Evolutionary conservation across 495 filamentous ascomycete genomes (phyloP).

Genomic region (Hypoxylon perforatum): DNA sequence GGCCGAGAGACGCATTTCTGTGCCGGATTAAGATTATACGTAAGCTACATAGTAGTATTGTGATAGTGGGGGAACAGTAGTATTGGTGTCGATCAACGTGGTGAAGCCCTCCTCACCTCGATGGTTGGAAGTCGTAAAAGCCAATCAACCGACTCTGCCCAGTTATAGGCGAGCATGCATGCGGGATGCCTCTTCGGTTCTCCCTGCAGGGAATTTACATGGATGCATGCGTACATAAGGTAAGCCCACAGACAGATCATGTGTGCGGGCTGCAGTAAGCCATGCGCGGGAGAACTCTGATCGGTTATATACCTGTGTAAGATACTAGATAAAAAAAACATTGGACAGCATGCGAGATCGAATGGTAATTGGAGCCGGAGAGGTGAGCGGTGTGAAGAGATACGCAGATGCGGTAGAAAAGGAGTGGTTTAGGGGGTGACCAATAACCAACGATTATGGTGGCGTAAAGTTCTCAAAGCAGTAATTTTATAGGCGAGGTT

Average conservation of each 20-base stretch:
- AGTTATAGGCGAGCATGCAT: constrained; percentile 11
- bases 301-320: background rate
- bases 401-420: background rate
- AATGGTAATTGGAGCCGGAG: constrained; percentile 16
- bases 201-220: constrained; percentile 5
- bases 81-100: constrained; percentile 33
- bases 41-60: constrained; percentile 21
- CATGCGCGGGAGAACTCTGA: constrained; percentile 1
- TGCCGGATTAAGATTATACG: background rate
- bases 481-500: constrained; percentile 35
- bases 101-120: constrained; percentile 19
- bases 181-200: constrained; percentile 15
- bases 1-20: constrained; percentile 15
- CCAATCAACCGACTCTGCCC: constrained; percentile 13
- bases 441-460: constrained; percentile 26
- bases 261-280: constrained; percentile 22
- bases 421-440: constrained; percentile 17
- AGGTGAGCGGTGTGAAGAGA: constrained; percentile 33
- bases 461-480: constrained; percentile 30
- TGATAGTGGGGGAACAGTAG: constrained; percentile 19
- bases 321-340: constrained; percentile 17
- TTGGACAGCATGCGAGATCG: constrained; percentile 11
- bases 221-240: constrained; percentile 4
- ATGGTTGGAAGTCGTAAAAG: constrained; percentile 2
- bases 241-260: constrained; percentile 29